Base-by-base conservation (phyloP, 352 stramenopile genomes). In the Sclerospora graminicola region DNA sequence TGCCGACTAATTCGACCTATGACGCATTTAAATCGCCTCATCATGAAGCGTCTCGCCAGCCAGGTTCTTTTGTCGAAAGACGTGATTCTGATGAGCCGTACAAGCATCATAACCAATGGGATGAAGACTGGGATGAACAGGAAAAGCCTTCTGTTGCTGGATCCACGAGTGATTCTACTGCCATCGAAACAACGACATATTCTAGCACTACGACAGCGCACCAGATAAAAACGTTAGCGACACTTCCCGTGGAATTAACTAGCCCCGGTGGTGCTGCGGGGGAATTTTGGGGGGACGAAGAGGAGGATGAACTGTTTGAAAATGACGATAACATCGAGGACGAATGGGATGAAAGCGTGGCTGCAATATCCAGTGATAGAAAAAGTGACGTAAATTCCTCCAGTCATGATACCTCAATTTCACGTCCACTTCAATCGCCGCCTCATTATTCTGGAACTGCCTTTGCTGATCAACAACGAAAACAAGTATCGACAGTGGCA, bases 281-380 rank as follows among this genome's bases (percentile, higher is more conserved):
- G 41, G 67, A 82, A 37, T 88, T 82, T 39, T 85, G 72, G 75
- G 69, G 67, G 13, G 72, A 75, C 8, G 57, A 63, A 44, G 60
- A 73, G 16, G 72, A 84, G 46, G 58, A 72, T 11, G 66, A 51
- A 8, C 54, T 88, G 8, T 85, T 84, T 36, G 62, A 76, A 50
- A 57, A 84, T 20, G 69, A 84, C 14, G 69, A 76, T 28, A 36
- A 82, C 44, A 57, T 54, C 24, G 39, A 64, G 15, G 66, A 77
- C 27, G 47, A 67, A 1, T 64, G 61, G 48, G 41, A 71, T 30
- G 54, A 66, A 8, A 53, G 45, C 13, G 10, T 63, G 18, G 23
- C 48, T 8, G 19, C 60, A 15, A 45, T 65, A 11, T 59, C 68
- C 9, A 40, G 27, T 41, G 48, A 44, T 18, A 40, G 39, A 0